Evolutionary conservation across 305 asterid genomes (phyloP).

Genomic region (Solanum hybrid): DNA sequence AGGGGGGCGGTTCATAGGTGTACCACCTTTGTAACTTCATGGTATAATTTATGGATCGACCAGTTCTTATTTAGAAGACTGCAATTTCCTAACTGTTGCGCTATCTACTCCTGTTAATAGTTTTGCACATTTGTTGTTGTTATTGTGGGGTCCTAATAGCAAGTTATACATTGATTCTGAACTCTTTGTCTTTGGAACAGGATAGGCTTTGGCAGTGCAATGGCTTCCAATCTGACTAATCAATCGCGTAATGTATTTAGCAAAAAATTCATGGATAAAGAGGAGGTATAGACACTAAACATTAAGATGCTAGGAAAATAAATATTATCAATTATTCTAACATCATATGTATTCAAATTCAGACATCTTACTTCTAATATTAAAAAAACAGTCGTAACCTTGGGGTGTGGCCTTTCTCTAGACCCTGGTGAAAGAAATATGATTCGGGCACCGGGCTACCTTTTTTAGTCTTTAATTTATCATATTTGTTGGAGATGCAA

Average conservation of each 20-base stretch:
- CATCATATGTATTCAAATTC: neutral
- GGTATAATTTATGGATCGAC: neutral
- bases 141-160: neutral
- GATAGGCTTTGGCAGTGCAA: slow-evolving; percentile 81
- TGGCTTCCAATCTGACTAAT: slow-evolving; percentile 86
- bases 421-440: neutral
- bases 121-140: neutral
- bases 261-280: slow-evolving; percentile 52
- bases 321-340: neutral
- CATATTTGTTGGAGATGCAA: neutral
- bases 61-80: neutral
- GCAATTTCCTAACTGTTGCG: neutral
- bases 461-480: neutral
- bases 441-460: neutral
- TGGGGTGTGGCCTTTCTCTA: neutral
- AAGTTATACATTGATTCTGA: neutral
- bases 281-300: slow-evolving; percentile 41
- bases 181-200: slow-evolving; percentile 27
- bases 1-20: neutral
- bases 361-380: neutral
- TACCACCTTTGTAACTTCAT: neutral
- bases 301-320: neutral
- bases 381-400: neutral
- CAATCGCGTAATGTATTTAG: slow-evolving; percentile 88
- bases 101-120: neutral